These are phyloP conservation scores for Epicoccum sorghinum DNA, from an alignment of 2,329 filamentous ascomycete genomes.

Conservation along the genomic window DNA sequence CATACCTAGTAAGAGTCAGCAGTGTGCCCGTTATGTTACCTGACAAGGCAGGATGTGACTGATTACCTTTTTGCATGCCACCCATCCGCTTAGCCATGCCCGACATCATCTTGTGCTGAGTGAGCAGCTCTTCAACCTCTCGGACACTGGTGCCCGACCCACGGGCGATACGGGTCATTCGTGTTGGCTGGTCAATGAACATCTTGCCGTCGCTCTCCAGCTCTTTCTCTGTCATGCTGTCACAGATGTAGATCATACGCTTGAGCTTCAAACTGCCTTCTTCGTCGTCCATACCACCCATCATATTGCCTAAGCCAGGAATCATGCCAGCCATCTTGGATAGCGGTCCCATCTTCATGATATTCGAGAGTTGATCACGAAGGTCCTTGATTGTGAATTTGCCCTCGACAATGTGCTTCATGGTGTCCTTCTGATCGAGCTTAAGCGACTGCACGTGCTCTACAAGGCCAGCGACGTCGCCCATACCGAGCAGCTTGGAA, in stretches of 20 bases:
- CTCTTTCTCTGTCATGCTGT: conserved; percentile 96
- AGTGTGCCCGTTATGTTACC: too few relatives aligned
- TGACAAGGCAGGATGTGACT: not conserved
- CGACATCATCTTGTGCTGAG: conserved; percentile 98
- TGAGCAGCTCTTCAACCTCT: conserved; percentile 96
- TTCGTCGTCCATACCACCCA: conserved; percentile 95
- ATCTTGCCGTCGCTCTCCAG: conserved; percentile 94
- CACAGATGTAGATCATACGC: conserved; percentile 98
- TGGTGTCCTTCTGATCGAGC: conserved; percentile 96
- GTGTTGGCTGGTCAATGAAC: conserved; percentile 87
- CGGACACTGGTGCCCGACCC: conserved; percentile 89
- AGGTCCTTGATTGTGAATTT: conserved; percentile 95
- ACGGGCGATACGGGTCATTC: conserved; percentile 89
- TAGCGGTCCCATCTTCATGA: conserved; percentile 99
- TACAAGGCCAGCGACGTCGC: conserved; percentile 91
- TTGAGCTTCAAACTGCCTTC: conserved; percentile 93
- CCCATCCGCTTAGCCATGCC: conserved; percentile 99
- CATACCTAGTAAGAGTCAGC: conserved; percentile 58
- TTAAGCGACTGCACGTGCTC: conserved; percentile 97
- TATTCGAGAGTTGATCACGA: conserved; percentile 92
- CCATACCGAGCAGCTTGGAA: conserved; percentile 93
- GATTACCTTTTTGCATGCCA: conserved; percentile 80
- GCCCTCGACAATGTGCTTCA: conserved; percentile 97
- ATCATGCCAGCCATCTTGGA: conserved; percentile 99
- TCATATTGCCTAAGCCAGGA: conserved; percentile 89